Conservation (phyloP, 805 yeast genomes). For the Myxozyma neotropica region DNA sequence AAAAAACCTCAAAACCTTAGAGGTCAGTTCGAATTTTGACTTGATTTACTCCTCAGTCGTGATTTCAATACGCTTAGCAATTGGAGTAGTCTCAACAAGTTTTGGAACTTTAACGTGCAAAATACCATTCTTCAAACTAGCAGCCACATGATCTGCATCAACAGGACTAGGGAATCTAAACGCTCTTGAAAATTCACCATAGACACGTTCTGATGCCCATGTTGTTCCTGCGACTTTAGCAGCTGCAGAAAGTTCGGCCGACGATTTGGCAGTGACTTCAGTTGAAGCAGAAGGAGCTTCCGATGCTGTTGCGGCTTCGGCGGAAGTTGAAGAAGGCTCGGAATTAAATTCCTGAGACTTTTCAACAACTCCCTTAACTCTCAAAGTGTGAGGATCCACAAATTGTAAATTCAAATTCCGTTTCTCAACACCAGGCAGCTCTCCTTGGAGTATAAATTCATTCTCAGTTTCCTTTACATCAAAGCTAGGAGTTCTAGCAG, state of each 20-base stretch:
- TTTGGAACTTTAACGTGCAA: conserved; percentile 32
- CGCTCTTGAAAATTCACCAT: conserved; percentile 31
- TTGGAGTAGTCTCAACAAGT: conserved; percentile 1
- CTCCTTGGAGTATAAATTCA: conserved; percentile 31
- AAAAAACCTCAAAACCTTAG: too few species aligned
- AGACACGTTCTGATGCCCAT: conserved; percentile 33
- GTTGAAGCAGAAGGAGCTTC: not conserved
- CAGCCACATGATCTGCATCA: conserved; percentile 29
- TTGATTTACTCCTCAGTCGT: conserved; percentile 13
- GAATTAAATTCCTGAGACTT: conserved; percentile 21
- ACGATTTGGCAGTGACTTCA: not conserved
- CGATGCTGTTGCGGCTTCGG: not conserved
- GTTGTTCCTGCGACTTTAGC: conserved; percentile 7
- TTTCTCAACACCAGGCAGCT: conserved; percentile 33
- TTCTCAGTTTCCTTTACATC: conserved; percentile 33
- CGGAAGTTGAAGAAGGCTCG: not conserved
- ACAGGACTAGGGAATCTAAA: conserved; percentile 32
- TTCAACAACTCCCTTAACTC: conserved; percentile 29
- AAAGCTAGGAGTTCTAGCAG: conserved; percentile 24
- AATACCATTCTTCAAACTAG: conserved; percentile 30
- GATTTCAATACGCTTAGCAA: conserved; percentile 13
- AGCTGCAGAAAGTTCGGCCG: not conserved
- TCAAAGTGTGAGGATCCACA: conserved; percentile 28
- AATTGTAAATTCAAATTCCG: conserved; percentile 31
- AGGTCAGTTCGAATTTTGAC: too few species aligned